Percentiles rank a stretch among this genome's conserved stretches.
Conservation (phyloP, 805 yeast species). For the Metschnikowia cubensis region DNA sequence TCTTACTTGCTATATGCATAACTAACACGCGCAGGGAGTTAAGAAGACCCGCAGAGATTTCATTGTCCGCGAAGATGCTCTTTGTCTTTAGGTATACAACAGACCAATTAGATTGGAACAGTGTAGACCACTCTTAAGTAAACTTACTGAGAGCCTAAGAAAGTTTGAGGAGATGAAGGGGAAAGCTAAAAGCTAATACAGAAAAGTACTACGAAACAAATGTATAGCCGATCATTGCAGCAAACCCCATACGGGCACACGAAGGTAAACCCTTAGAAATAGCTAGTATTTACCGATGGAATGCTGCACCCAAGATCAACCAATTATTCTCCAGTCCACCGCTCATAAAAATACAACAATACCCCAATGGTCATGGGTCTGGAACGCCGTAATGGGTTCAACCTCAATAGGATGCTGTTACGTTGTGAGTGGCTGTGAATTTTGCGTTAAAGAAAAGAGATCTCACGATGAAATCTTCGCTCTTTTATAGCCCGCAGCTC, state of each 20-base stretch:
- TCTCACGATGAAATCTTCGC: constrained; percentile 7
- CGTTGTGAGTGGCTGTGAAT: constrained; percentile 60
- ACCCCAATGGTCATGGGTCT: constrained; percentile 68
- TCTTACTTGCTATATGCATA: not conserved
- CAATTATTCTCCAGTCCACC: constrained; percentile 60
- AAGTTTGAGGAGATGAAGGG: too few species aligned
- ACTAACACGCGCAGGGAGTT: not conserved
- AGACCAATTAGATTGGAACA: not conserved
- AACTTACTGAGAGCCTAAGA: not conserved
- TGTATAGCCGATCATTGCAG: constrained; percentile 63
- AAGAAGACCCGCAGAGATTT: not conserved
- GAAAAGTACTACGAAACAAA: constrained; percentile 9
- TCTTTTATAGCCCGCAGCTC: constrained; percentile 15
- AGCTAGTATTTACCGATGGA: constrained; percentile 49
- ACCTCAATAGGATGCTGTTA: constrained; percentile 66
- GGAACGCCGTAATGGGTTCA: constrained; percentile 59
- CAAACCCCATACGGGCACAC: constrained; percentile 71
- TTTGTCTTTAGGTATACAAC: not conserved
- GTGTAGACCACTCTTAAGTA: not conserved
- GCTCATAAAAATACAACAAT: constrained; percentile 41
- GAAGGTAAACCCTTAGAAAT: constrained; percentile 67
- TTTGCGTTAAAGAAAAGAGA: constrained; percentile 48
- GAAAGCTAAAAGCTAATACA: not conserved
- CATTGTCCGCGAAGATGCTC: not conserved
- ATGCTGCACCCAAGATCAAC: constrained; percentile 74